A percentile compares a stretch with the other conserved stretches of the same genome.
Conservation (phyloP, 148 eudicot genomes). For the Beta vulgaris region DNA sequence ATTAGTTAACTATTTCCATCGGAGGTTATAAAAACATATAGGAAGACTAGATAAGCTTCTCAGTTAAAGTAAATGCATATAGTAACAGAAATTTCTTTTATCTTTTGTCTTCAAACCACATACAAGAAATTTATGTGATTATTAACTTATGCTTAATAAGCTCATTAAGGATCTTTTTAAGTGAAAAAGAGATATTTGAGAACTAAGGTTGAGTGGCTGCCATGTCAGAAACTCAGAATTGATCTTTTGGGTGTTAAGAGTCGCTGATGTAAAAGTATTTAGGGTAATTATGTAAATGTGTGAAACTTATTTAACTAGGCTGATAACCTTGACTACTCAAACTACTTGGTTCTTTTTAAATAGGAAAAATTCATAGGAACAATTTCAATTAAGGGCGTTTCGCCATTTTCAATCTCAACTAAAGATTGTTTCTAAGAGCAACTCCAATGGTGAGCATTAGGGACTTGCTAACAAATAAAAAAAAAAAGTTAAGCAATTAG, state of each 20-base stretch:
- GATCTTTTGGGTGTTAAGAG: background rate
- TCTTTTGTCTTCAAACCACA: background rate
- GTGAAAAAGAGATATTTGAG: background rate
- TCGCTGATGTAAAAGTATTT: background rate
- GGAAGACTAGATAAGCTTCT: background rate
- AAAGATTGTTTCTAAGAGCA: no score
- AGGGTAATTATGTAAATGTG: background rate
- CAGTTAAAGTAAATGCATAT: constrained; percentile 3
- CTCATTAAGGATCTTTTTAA: background rate
- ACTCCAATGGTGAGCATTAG: no score
- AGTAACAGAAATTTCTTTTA: no score
- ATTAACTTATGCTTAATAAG: constrained; percentile 4
- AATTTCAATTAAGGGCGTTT: no score
- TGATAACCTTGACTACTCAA: background rate
- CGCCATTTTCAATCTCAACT: no score
- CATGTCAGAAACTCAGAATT: constrained; percentile 21
- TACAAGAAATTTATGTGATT: background rate
- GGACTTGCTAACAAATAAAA: no score
- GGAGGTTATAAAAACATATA: background rate
- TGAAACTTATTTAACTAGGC: background rate
- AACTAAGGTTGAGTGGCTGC: constrained; percentile 23
- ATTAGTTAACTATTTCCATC: no score
- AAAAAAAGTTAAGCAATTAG: no score
- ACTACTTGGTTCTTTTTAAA: no score
- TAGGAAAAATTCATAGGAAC: no score